These are phyloP conservation scores for Solanum chacoense DNA, from an alignment of 305 asterid genomes.

Conservation along the genomic window DNA sequence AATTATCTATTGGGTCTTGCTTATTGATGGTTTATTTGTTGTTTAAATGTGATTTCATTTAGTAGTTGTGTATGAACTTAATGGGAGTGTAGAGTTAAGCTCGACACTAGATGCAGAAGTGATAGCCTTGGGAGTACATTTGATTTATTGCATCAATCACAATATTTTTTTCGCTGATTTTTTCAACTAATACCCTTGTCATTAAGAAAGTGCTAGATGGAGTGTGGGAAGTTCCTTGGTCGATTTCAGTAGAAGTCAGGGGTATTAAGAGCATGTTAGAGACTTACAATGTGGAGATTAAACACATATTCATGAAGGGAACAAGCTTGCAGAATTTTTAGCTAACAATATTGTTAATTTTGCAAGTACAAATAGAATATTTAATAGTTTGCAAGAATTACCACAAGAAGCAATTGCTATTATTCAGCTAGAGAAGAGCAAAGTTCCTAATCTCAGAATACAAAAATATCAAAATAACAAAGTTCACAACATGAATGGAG, in stretches of 20 bases:
- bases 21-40: too few relatives aligned
- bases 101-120: neutral
- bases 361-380: neutral
- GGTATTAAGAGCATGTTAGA: neutral
- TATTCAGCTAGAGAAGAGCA: neutral
- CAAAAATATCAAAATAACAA: neutral
- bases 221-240: neutral
- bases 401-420: neutral
- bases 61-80: too few relatives aligned
- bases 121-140: neutral
- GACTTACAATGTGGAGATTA: neutral
- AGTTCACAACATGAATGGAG: neutral
- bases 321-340: neutral
- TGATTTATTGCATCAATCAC: neutral
- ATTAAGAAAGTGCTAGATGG: neutral
- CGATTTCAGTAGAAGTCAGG: neutral
- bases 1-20: too few relatives aligned
- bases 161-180: neutral
- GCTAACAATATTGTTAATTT: neutral
- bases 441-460: neutral
- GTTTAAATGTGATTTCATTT: too few relatives aligned
- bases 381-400: neutral
- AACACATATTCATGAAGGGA: neutral
- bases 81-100: neutral
- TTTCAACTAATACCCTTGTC: neutral